phyloP scores from a whole-genome alignment of 345 rosid species.

The Melaleuca alternifolia region DNA sequence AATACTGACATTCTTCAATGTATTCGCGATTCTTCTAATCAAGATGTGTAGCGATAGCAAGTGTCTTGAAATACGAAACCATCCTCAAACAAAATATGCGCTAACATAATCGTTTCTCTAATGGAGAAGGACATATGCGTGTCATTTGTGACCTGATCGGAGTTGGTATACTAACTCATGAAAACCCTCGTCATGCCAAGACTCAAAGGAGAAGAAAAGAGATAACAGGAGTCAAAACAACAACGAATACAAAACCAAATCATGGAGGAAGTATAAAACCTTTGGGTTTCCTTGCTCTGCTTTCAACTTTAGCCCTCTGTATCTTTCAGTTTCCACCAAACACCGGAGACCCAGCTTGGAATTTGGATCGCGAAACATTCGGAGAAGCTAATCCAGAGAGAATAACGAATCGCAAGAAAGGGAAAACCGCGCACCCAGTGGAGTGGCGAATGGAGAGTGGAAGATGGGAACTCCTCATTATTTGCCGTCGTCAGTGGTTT shows the following conservation, averaged over 20 bases:
- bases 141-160: neutral
- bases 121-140: neutral
- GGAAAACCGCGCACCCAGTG: neutral
- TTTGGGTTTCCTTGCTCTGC: neutral
- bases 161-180: neutral
- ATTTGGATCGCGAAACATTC: neutral
- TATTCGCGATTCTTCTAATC: neutral
- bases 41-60: neutral
- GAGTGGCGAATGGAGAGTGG: no score
- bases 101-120: no score
- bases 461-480: neutral
- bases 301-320: neutral
- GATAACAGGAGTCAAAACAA: neutral
- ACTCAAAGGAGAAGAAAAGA: neutral
- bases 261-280: neutral
- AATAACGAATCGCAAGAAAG: neutral
- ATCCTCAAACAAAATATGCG: neutral
- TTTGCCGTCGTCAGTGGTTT: neutral
- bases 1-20: neutral
- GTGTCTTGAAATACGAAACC: neutral
- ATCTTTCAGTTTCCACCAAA: neutral
- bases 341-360: neutral
- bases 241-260: neutral
- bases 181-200: neutral
- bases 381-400: neutral